A percentile compares a stretch with the other conserved stretches of the same genome.
phyloP scores from a whole-genome alignment of 2,329 filamentous ascomycete species.

The Cercospora sp. region DNA sequence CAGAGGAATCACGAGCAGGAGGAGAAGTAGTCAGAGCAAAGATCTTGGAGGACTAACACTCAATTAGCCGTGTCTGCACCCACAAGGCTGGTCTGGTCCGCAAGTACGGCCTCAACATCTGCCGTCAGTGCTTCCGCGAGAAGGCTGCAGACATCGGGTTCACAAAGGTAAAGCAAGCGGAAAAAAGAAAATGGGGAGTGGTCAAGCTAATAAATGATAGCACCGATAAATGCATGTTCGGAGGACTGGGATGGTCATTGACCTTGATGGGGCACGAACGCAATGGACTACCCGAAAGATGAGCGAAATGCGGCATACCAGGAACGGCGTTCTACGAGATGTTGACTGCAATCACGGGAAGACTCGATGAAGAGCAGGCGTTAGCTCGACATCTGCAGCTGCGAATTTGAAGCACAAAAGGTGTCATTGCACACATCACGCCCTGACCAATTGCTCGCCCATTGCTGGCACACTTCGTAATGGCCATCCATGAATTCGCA shows the following conservation, averaged over 20 bases:
- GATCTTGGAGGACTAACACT: constrained; percentile 31
- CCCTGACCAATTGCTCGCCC: background rate
- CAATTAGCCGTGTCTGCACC: constrained; percentile 74
- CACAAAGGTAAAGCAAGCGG: constrained; percentile 58
- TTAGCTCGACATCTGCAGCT: constrained; percentile 22
- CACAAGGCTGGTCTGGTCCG: constrained; percentile 99
- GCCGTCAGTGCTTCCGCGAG: constrained; percentile 71
- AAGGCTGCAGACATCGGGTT: constrained; percentile 68
- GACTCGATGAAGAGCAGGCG: constrained; percentile 13
- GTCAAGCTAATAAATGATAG: constrained; percentile 26
- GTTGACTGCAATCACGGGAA: constrained; percentile 18
- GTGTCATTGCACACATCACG: background rate
- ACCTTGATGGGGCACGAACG: constrained; percentile 13
- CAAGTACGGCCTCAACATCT: constrained; percentile 95
- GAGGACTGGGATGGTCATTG: constrained; percentile 17
- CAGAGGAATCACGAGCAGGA: constrained; percentile 12
- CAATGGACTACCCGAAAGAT: constrained; percentile 12
- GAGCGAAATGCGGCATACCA: constrained; percentile 24
- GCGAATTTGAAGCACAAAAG: constrained; percentile 6
- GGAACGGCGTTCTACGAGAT: constrained; percentile 27
- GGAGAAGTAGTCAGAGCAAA: constrained; percentile 20
- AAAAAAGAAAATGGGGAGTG: background rate
- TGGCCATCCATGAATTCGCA: background rate
- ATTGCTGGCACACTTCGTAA: background rate
- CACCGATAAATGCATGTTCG: constrained; percentile 37